phyloP scores from a whole-genome alignment of 768 basidiomycete genomes.

The Auriscalpium microsporum region DNA sequence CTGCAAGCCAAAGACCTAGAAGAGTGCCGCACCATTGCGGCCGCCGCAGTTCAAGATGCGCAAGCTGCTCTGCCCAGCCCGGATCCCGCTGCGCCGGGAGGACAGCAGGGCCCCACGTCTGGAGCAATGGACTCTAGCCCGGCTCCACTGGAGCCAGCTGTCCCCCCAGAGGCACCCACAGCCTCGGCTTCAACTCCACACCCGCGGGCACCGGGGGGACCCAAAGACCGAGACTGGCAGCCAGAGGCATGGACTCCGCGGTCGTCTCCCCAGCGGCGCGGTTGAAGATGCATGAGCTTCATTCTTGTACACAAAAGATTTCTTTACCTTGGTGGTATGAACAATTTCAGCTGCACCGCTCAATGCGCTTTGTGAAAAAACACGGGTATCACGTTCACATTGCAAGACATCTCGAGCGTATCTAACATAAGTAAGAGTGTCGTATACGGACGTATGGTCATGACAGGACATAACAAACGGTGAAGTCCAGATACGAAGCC shows the following conservation, averaged over 20 bases:
- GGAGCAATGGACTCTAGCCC: background rate
- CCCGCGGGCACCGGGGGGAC: background rate
- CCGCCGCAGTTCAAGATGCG: background rate
- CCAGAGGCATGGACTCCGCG: conserved; percentile 11
- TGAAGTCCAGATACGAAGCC: too few species aligned
- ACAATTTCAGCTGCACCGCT: too few species aligned
- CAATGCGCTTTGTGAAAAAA: too few species aligned
- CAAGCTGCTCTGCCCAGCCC: too few species aligned
- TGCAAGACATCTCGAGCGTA: too few species aligned
- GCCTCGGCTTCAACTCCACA: too few species aligned
- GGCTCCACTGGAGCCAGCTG: background rate
- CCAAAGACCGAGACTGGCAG: conserved; percentile 11
- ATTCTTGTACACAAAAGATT: too few species aligned
- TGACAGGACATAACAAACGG: too few species aligned
- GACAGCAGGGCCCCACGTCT: background rate
- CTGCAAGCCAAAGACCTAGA: conserved; percentile 12
- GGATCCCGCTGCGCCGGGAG: background rate
- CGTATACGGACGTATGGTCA: too few species aligned
- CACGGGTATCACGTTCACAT: too few species aligned
- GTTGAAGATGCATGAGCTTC: background rate
- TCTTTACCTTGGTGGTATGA: too few species aligned
- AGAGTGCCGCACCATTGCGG: conserved; percentile 3
- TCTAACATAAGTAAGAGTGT: too few species aligned
- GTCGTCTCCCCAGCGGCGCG: background rate
- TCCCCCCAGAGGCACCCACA: background rate